Evolutionary conservation across 1,284 basidiomycete species (phyloP), one percentile per base, ranked within the genome.

Genomic region (Trametes hirsuta): DNA sequence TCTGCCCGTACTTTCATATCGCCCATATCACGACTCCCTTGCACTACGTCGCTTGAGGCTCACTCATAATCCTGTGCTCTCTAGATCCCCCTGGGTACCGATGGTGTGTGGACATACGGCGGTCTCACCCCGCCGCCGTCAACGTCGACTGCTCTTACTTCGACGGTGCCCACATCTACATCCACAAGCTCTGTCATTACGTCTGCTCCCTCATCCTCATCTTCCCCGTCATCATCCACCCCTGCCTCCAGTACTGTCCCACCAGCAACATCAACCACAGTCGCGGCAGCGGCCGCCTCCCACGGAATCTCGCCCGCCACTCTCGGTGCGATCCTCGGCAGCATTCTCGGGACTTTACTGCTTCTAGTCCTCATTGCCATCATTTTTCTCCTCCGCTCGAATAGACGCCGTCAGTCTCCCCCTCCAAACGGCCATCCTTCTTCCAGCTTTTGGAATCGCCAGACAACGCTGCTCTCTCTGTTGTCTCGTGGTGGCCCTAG

Each of bases 41-140:
- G 30, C 30, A 30, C 30, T 8, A 4, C 30, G 8, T 30, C 12
- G 39, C 11, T 12, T 11, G 14, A 40, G 21, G 24, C 15, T 35
- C 36, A 4, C 9, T 40, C 39, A 40, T 40, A 11, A 12, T 4
- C 24, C 8, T 8, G 8, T 39, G 15, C 22, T 14, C 78, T 66
- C 63, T 63, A 90, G 88, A 89, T 91, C 65, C 89, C 88, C 44
- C 76, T 91, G 36, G 84, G 83, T 48, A 76, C 83, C 14, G 76
- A 87, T 59, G 78, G 79, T 25, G 72, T 72, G 14, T 91, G 85
- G 81, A 83, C 81, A 15, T 91, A 82, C 66, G 88, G 88, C 62
- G 88, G 88, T 41, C 75, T 81, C 21, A 79, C 83, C 22, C 72
- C 83, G 34, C 85, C 86, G 22, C 72, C 78, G 22, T 68, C 71